Base-by-base conservation (phyloP, 208 protist species). In the Naegleria lovaniensis region DNA sequence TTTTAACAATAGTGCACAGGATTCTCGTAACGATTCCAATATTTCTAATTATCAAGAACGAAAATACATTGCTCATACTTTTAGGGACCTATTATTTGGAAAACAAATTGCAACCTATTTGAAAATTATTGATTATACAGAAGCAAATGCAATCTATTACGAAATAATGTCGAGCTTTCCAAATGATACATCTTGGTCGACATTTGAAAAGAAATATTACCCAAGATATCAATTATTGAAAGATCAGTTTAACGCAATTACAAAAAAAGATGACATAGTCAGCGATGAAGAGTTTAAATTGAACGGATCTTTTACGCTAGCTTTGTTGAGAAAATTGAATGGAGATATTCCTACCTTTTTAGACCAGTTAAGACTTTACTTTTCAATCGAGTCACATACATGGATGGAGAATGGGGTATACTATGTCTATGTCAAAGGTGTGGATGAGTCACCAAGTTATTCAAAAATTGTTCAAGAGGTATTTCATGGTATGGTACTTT, bases 1-100 rank as follows among this genome's bases (percentile, higher is more conserved):
- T 22, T 67, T 67, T 29, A 9, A 11, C 13, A 29, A 41, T 0
- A 7, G 19, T 51, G 5, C n/a, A 51, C 0, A 87, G 9, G 19
- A n/a, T 51, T 0, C 1, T 1, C 0, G 43, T 1, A 86, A 43
- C 22, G 36, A 43, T 7, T 25, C 22, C 43, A 13, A 15, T 13
- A 85, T 85, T 85, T 9, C n/a, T 25, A 43, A 85, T 43, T 58
- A 88, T 58, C 16, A 33, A 29, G 36, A 41, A 33, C 0, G 19
- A 19, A 88, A 89, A 40, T 89, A 89, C 59, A 38, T 89, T 16
- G 29, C n/a, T 67, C 85, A 89, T 67, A 40, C 85, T 5, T 67
- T 89, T 40, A 33, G 85, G 40, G 85, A 89, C 59, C 19, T 89
- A n/a, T 22, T 89, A 29, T 89, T 89, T 33, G 85, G 85, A 22